Evolutionary conservation across 2,329 filamentous ascomycete genomes (phyloP).

Genomic region (Elsinoe batatas): DNA sequence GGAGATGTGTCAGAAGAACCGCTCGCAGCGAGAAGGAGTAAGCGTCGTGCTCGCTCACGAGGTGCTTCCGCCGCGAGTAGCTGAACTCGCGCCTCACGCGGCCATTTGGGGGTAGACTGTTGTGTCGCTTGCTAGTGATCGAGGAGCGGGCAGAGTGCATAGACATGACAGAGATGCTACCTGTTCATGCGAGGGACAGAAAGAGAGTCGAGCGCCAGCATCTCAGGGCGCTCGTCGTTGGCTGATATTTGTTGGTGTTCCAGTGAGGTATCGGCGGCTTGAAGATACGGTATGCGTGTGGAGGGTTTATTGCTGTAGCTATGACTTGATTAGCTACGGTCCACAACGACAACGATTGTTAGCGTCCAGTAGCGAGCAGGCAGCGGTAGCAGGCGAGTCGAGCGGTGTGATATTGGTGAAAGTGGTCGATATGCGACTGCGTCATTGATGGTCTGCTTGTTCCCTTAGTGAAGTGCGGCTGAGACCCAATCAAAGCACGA

Average conservation of each 20-base stretch:
- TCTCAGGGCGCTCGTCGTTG: slow-evolving; percentile 9
- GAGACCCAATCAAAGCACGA: neutral
- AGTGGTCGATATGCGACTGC: slow-evolving; percentile 4
- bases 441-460: slow-evolving; percentile 10
- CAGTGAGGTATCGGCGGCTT: neutral
- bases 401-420: neutral
- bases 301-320: neutral
- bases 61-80: slow-evolving; percentile 28
- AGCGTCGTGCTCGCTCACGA: slow-evolving; percentile 58
- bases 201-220: neutral
- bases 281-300: neutral
- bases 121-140: slow-evolving; percentile 30
- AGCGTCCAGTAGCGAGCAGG: slow-evolving; percentile 3
- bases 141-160: slow-evolving; percentile 23
- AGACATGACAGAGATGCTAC: slow-evolving; percentile 20
- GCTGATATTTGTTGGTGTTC: neutral
- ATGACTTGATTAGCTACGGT: neutral
- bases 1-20: slow-evolving; percentile 83
- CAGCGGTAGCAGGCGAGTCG: neutral
- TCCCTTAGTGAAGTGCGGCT: neutral
- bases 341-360: neutral
- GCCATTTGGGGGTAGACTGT: slow-evolving; percentile 34
- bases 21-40: slow-evolving; percentile 84
- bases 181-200: neutral
- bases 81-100: slow-evolving; percentile 31